Percentiles rank a stretch among this genome's conserved stretches.
phyloP scores from a whole-genome alignment of 2,329 filamentous ascomycete species.

The Thelonectria discophora region DNA sequence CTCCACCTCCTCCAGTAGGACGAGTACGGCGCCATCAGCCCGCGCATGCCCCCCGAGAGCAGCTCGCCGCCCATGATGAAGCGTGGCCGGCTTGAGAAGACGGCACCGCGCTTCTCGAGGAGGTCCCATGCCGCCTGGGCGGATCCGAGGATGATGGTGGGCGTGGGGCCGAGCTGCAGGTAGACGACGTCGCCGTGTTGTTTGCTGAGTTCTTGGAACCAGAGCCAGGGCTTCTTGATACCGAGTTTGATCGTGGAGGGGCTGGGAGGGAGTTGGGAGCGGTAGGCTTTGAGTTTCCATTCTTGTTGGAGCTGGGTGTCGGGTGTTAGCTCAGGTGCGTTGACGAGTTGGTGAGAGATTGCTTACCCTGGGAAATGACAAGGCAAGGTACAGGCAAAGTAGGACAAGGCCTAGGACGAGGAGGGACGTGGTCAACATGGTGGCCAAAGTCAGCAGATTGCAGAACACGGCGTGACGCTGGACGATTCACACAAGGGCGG shows the following conservation, averaged over 20 bases:
- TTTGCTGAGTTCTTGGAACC: constrained; percentile 51
- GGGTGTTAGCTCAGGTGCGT: no score
- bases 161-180: constrained; percentile 53
- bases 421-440: constrained; percentile 25
- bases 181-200: constrained; percentile 54
- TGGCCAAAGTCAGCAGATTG: no score
- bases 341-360: no score
- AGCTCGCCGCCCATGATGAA: constrained; percentile 58
- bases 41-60: constrained; percentile 52
- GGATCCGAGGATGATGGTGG: constrained; percentile 54
- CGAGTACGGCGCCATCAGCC: constrained; percentile 55
- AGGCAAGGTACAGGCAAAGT: constrained; percentile 26
- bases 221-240: constrained; percentile 52
- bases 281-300: constrained; percentile 51
- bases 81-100: constrained; percentile 55
- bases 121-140: constrained; percentile 55
- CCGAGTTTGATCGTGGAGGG: constrained; percentile 50
- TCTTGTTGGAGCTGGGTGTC: constrained; percentile 49
- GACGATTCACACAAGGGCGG: no score
- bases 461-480: no score
- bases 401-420: constrained; percentile 1
- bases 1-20: constrained; percentile 55
- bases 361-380: constrained; percentile 33
- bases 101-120: constrained; percentile 53
- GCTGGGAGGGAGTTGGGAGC: constrained; percentile 50